phyloP scores from a whole-genome alignment of 108 stramenopile species.

The Discostella pseudostelligera region DNA sequence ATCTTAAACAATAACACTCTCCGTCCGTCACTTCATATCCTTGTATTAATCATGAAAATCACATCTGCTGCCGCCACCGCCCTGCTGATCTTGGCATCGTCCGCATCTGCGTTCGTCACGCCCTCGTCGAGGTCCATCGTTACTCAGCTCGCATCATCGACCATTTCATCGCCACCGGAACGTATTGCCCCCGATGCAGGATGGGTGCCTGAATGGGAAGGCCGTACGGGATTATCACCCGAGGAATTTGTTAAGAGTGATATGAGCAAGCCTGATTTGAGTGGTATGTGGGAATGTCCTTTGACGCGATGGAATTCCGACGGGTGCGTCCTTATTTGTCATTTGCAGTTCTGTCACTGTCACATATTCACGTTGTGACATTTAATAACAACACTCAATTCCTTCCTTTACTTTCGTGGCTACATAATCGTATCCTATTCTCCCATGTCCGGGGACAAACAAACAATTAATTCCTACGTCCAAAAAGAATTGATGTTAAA shows the following conservation, averaged over 20 bases:
- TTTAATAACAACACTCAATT: too few relatives aligned
- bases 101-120: conserved; percentile 26
- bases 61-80: neutral
- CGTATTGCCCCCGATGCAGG: conserved; percentile 77
- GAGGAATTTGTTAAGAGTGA: conserved; percentile 77
- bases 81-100: neutral
- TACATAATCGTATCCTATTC: too few relatives aligned
- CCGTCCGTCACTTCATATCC: too few relatives aligned
- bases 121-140: conserved; percentile 3
- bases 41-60: conserved; percentile 48
- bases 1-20: too few relatives aligned
- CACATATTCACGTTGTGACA: too few relatives aligned
- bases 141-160: conserved; percentile 18
- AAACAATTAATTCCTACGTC: neutral
- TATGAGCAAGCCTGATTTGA: conserved; percentile 63
- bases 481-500: conserved; percentile 53
- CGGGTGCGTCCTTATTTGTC: conserved; percentile 29
- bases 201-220: conserved; percentile 77
- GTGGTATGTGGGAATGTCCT: conserved; percentile 88
- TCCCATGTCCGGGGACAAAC: too few relatives aligned
- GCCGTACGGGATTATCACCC: conserved; percentile 52
- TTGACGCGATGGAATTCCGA: conserved; percentile 84
- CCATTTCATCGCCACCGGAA: conserved; percentile 42
- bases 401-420: too few relatives aligned
- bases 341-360: too few relatives aligned